phyloP scores from a whole-genome alignment of 257 asterid genomes.

The Voacanga thouarsii region DNA sequence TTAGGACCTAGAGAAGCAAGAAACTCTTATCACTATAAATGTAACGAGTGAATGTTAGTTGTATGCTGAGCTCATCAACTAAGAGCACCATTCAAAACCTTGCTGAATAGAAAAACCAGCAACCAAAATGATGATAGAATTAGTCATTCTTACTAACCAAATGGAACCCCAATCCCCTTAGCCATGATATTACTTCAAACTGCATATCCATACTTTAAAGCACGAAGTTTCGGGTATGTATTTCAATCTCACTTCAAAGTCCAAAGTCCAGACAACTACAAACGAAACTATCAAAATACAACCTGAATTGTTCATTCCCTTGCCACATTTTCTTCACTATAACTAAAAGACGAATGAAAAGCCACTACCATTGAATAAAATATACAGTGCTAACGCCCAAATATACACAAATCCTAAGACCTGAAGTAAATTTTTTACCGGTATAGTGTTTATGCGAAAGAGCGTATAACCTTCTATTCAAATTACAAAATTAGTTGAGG shows the following conservation, averaged over 20 bases:
- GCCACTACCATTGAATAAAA: too few species aligned
- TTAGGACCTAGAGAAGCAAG: constrained; percentile 32
- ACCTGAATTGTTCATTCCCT: not conserved
- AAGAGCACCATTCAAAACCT: not conserved
- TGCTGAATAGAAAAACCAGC: not conserved
- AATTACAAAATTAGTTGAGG: not conserved
- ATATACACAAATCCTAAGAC: not conserved
- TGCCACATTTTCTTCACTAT: not conserved
- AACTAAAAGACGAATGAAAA: not conserved
- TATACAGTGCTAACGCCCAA: not conserved
- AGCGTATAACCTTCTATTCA: not conserved
- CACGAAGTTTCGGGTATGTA: not conserved
- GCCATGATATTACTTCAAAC: not conserved
- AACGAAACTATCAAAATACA: not conserved
- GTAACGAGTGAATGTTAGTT: not conserved
- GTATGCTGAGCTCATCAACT: not conserved
- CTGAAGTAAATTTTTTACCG: not conserved
- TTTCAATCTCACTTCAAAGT: not conserved
- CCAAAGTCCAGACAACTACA: not conserved
- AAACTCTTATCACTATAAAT: not conserved
- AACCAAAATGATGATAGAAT: not conserved
- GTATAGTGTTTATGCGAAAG: not conserved
- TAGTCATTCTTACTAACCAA: not conserved
- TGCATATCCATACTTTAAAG: not conserved
- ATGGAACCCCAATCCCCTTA: not conserved